Evolutionary conservation across 768 basidiomycete species (phyloP).

Genomic region (Suillus hirtellus): DNA sequence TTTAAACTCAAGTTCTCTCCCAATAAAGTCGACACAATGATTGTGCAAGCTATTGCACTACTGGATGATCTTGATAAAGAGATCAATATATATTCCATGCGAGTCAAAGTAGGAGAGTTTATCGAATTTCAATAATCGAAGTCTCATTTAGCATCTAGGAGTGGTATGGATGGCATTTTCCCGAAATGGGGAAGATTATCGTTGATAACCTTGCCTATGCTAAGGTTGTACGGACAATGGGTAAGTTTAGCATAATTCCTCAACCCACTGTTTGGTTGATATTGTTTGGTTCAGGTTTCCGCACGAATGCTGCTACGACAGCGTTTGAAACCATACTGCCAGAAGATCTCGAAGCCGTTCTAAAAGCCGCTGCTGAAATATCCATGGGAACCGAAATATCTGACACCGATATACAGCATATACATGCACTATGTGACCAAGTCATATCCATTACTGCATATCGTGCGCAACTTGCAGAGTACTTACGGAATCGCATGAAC

Average conservation of each 20-base stretch:
- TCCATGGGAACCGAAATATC: slow-evolving; percentile 99
- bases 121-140: neutral
- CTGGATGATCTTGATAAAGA: slow-evolving; percentile 99
- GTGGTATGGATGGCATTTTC: slow-evolving; percentile 99
- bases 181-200: slow-evolving; percentile 98
- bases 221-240: slow-evolving; percentile 91
- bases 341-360: slow-evolving; percentile 92
- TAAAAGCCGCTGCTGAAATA: slow-evolving; percentile 95
- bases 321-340: slow-evolving; percentile 90
- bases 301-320: slow-evolving; percentile 87
- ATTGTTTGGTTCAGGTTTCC: slow-evolving; percentile 63
- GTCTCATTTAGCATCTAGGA: slow-evolving; percentile 53
- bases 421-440: slow-evolving; percentile 95
- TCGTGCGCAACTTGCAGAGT: slow-evolving; percentile 92
- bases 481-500: slow-evolving; percentile 96
- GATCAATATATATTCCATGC: slow-evolving; percentile 99
- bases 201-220: slow-evolving; percentile 97
- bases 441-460: slow-evolving; percentile 96
- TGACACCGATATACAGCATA: slow-evolving; percentile 94
- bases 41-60: slow-evolving; percentile 96
- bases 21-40: slow-evolving; percentile 99
- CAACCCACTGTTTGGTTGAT: neutral
- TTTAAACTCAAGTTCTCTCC: slow-evolving; percentile 99
- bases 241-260: slow-evolving; percentile 38
- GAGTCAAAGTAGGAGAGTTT: slow-evolving; percentile 75